Percentiles rank a stretch among this genome's conserved stretches.
phyloP scores from a whole-genome alignment of 495 filamentous ascomycete genomes.

The Podospora sp. region DNA sequence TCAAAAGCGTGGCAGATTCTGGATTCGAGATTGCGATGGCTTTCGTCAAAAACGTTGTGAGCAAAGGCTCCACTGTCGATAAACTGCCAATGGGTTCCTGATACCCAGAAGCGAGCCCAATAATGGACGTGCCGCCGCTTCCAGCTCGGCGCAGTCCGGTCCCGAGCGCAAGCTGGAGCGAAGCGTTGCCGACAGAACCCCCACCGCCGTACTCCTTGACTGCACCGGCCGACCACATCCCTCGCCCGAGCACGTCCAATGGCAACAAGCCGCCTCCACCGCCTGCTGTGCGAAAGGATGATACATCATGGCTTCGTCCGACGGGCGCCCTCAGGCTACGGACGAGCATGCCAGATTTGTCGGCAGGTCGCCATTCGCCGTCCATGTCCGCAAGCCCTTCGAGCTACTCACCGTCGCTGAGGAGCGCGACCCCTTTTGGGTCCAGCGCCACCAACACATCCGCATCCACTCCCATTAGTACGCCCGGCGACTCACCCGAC shows the following conservation, averaged over 20 bases:
- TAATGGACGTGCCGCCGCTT: neutral
- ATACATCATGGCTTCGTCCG: slow-evolving; percentile 6
- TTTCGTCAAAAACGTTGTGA: neutral
- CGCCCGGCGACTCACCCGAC: neutral
- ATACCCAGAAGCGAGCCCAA: neutral
- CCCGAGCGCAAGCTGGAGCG: neutral
- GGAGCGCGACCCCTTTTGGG: slow-evolving; percentile 1
- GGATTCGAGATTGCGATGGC: neutral
- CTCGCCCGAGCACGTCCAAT: neutral
- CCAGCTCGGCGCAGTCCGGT: neutral
- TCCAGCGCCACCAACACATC: slow-evolving; percentile 4
- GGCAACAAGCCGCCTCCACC: neutral
- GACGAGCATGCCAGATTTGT: slow-evolving; percentile 19
- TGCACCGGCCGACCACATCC: neutral
- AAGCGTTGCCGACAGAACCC: neutral
- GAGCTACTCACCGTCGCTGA: neutral
- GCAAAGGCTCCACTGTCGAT: neutral
- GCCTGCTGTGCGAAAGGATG: neutral
- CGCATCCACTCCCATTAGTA: neutral
- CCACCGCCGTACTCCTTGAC: neutral
- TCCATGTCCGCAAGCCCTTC: neutral
- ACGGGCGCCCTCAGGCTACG: slow-evolving; percentile 8
- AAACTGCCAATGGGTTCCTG: neutral
- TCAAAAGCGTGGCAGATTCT: neutral
- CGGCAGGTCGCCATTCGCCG: neutral